phyloP scores from a whole-genome alignment of 1,284 basidiomycete genomes.

The Tilletia walkeri region DNA sequence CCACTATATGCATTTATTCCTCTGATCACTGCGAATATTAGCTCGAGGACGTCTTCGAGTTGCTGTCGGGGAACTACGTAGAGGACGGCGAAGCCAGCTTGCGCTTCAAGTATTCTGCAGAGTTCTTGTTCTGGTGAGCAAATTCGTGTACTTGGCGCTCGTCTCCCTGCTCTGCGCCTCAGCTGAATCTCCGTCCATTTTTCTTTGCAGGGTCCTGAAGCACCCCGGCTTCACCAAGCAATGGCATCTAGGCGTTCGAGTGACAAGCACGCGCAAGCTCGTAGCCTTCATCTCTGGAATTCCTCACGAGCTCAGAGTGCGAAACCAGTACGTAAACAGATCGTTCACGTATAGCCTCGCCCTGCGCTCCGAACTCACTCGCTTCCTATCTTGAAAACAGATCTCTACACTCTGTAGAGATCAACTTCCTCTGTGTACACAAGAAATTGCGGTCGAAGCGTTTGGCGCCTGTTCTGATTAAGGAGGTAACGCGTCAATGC shows the following conservation, averaged over 20 bases:
- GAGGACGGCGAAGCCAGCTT: constrained; percentile 95
- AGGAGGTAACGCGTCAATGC: constrained; percentile 92
- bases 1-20: no score
- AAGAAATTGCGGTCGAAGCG: constrained; percentile 96
- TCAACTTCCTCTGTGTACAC: constrained; percentile 97
- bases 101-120: constrained; percentile 91
- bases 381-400: neutral
- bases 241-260: constrained; percentile 95
- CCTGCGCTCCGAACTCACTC: neutral
- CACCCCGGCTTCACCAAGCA: constrained; percentile 89
- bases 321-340: constrained; percentile 27
- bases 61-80: constrained; percentile 90
- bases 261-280: constrained; percentile 74
- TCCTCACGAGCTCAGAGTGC: constrained; percentile 60
- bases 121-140: constrained; percentile 80
- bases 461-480: constrained; percentile 92
- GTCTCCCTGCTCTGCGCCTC: no score
- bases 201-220: constrained; percentile 75
- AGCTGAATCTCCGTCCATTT: neutral
- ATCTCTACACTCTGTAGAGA: constrained; percentile 64
- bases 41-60: constrained; percentile 87
- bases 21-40: constrained; percentile 53
- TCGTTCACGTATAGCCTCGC: neutral
- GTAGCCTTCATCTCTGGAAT: constrained; percentile 99
- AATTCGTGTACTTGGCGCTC: neutral